These are phyloP conservation scores for Xerophyta viscosa DNA, from an alignment of 106 monocot species.

Conservation along the genomic window DNA sequence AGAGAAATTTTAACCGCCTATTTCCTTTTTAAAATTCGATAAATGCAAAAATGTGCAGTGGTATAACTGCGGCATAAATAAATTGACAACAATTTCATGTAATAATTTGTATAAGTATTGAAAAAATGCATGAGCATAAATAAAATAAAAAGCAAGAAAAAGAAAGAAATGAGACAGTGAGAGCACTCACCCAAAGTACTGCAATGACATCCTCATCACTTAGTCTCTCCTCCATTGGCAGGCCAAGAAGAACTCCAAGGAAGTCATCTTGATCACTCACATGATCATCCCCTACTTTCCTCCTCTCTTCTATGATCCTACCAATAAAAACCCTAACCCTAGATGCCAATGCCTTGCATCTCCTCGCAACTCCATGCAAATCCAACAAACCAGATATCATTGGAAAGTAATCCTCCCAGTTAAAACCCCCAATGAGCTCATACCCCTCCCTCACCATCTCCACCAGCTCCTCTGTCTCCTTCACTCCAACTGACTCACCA, in stretches of 20 bases:
- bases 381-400: slow-evolving; percentile 26
- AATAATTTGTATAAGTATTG: no score
- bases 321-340: slow-evolving; percentile 34
- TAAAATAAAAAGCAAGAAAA: slow-evolving; percentile 5
- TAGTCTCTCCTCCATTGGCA: slow-evolving; percentile 31
- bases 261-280: slow-evolving; percentile 20
- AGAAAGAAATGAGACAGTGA: slow-evolving; percentile 3
- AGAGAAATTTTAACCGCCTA: no score
- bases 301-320: slow-evolving; percentile 28
- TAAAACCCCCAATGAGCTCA: slow-evolving; percentile 39
- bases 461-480: slow-evolving; percentile 13
- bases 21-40: no score
- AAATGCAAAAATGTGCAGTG: no score
- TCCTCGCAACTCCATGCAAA: slow-evolving; percentile 29
- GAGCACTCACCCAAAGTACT: slow-evolving; percentile 41
- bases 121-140: no score
- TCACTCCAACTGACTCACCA: slow-evolving; percentile 13
- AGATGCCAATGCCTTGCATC: slow-evolving; percentile 22
- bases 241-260: slow-evolving; percentile 25
- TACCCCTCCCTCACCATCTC: slow-evolving; percentile 48
- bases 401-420: slow-evolving; percentile 29
- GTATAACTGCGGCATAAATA: no score
- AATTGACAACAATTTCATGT: no score
- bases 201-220: slow-evolving; percentile 38
- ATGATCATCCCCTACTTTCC: background rate